Percentiles rank a stretch among this genome's conserved stretches.
Evolutionary conservation across 2,329 filamentous ascomycete genomes (phyloP).

Genomic region (Claviceps citrina): DNA sequence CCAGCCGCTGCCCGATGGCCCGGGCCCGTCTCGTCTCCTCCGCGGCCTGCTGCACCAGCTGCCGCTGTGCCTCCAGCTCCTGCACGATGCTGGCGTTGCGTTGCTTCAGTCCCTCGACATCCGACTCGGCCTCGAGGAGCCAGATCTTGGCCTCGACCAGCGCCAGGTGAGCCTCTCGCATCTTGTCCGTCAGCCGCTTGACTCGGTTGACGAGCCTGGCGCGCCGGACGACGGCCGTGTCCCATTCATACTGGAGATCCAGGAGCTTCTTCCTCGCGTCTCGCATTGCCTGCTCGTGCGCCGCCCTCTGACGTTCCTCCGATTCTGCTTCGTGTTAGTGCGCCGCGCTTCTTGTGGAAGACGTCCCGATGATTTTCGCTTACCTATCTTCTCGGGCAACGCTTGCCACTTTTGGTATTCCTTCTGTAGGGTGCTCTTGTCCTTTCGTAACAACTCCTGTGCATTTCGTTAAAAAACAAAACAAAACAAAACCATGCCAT

Average conservation of each 20-base stretch:
- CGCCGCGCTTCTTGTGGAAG: no score
- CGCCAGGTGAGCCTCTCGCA: slow-evolving; percentile 46
- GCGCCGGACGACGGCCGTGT: slow-evolving; percentile 40
- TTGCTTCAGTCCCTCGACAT: slow-evolving; percentile 51
- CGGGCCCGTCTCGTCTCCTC: slow-evolving; percentile 23
- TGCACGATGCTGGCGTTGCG: slow-evolving; percentile 46
- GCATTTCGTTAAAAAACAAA: no score
- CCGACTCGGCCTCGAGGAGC: slow-evolving; percentile 68
- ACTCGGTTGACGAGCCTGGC: slow-evolving; percentile 36
- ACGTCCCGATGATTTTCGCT: no score
- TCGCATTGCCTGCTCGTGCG: slow-evolving; percentile 18
- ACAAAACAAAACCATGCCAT: neutral
- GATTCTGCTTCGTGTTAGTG: slow-evolving; percentile 18
- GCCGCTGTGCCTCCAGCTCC: slow-evolving; percentile 31
- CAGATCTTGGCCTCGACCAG: slow-evolving; percentile 56
- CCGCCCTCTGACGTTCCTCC: slow-evolving; percentile 19
- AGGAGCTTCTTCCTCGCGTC: slow-evolving; percentile 24
- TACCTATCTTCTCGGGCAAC: slow-evolving; percentile 58
- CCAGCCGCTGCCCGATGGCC: slow-evolving; percentile 18
- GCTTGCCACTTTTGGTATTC: slow-evolving; percentile 48
- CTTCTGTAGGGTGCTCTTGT: slow-evolving; percentile 54
- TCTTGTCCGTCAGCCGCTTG: slow-evolving; percentile 43
- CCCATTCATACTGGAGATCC: slow-evolving; percentile 37
- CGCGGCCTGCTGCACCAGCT: slow-evolving; percentile 20
- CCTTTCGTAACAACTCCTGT: slow-evolving; percentile 34